These are phyloP conservation scores for Cotoneaster glaucophyllus DNA, from an alignment of 306 rosid species.

Conservation along the genomic window DNA sequence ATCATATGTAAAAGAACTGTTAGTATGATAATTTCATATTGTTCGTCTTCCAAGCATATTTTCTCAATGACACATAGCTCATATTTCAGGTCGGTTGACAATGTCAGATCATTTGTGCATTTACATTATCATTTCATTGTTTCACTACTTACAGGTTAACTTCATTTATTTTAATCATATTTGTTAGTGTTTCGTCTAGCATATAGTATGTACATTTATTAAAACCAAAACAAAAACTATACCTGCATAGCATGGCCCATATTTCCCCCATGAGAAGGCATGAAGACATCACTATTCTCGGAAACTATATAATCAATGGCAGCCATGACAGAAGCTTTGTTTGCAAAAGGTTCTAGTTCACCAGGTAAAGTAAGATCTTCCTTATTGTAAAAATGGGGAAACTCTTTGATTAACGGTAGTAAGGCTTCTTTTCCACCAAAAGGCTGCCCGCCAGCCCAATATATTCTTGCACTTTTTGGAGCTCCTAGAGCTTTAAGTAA, in stretches of 20 bases:
- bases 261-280: constrained; percentile 99
- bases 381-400: constrained; percentile 63
- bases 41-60: not conserved
- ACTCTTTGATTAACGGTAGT: constrained; percentile 55
- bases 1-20: not conserved
- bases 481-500: constrained; percentile 89
- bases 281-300: constrained; percentile 84
- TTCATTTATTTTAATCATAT: not conserved
- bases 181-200: not conserved
- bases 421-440: constrained; percentile 88
- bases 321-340: constrained; percentile 84
- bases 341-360: constrained; percentile 65
- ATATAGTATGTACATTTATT: not conserved
- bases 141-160: not conserved
- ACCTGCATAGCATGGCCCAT: constrained; percentile 99
- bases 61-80: not conserved
- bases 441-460: constrained; percentile 97
- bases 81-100: not conserved
- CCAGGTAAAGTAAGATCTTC: constrained; percentile 75
- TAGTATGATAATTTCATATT: not conserved
- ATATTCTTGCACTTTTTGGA: constrained; percentile 63
- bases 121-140: not conserved
- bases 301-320: constrained; percentile 89
- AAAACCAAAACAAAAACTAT: not conserved
- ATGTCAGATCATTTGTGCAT: not conserved